Evolutionary conservation across 2,329 filamentous ascomycete species (phyloP).

Genomic region (Colletotrichum higginsianum): DNA sequence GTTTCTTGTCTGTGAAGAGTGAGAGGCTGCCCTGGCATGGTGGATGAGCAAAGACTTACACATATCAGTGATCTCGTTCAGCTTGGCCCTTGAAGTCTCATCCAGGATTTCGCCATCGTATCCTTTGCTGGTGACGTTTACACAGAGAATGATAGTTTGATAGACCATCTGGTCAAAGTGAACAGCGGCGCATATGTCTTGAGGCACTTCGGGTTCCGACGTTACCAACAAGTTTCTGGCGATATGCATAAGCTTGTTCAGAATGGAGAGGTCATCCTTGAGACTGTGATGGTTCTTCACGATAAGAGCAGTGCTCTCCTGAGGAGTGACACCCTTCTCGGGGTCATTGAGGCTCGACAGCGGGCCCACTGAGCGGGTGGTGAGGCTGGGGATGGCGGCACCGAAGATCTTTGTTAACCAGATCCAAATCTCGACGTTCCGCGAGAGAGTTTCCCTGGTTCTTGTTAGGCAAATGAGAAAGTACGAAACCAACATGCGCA

Average conservation of each 20-base stretch:
- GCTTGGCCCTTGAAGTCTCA: constrained; percentile 68
- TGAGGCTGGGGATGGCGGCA: constrained; percentile 72
- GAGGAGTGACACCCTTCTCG: constrained; percentile 70
- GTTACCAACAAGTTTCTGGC: constrained; percentile 76
- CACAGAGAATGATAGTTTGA: constrained; percentile 75
- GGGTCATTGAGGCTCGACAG: constrained; percentile 67
- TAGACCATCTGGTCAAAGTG: constrained; percentile 77
- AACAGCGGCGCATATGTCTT: constrained; percentile 76
- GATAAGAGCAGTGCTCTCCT: constrained; percentile 74
- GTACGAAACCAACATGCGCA: neutral
- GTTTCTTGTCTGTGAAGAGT: constrained; percentile 70
- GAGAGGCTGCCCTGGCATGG: constrained; percentile 37
- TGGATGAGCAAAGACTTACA: constrained; percentile 60
- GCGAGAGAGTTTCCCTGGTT: constrained; percentile 70
- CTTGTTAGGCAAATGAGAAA: constrained; percentile 37
- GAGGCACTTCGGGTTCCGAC: constrained; percentile 74
- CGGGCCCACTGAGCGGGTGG: constrained; percentile 71
- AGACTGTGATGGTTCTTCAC: constrained; percentile 73
- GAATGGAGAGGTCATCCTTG: constrained; percentile 73
- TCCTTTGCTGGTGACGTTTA: constrained; percentile 77
- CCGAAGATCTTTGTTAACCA: constrained; percentile 74
- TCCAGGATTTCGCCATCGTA: constrained; percentile 76
- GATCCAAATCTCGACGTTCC: constrained; percentile 77
- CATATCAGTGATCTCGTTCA: constrained; percentile 75
- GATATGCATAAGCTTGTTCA: constrained; percentile 79